A percentile compares a stretch with the other conserved stretches of the same genome.
Evolutionary conservation across 108 stramenopile species (phyloP).

Genomic region (Skeletonema costatum): DNA sequence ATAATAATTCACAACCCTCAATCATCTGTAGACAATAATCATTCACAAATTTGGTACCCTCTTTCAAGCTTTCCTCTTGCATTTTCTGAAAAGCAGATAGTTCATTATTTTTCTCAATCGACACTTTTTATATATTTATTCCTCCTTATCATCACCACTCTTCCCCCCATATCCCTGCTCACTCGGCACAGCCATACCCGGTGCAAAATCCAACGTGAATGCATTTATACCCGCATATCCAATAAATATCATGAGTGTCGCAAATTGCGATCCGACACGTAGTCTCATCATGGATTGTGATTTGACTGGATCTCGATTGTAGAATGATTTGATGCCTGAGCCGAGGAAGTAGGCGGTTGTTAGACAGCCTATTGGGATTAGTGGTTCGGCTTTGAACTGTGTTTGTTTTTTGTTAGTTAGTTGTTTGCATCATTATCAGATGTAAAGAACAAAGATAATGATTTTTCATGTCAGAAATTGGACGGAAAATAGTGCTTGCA

Average conservation of each 20-base stretch:
- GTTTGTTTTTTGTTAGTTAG: neutral
- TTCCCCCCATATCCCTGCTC: slow-evolving; percentile 26
- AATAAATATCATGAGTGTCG: slow-evolving; percentile 76
- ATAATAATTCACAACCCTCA: neutral
- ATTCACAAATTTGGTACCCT: neutral
- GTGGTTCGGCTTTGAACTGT: slow-evolving; percentile 79
- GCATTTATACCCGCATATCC: slow-evolving; percentile 76
- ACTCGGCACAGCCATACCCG: slow-evolving; percentile 48
- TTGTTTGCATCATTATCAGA: neutral
- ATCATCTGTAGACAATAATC: neutral
- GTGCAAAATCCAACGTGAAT: slow-evolving; percentile 73
- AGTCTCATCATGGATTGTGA: slow-evolving; percentile 86
- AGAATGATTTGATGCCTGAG: slow-evolving; percentile 80
- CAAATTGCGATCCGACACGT: slow-evolving; percentile 85
- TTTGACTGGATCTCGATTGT: slow-evolving; percentile 69
- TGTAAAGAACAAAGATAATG: neutral
- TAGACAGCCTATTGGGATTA: slow-evolving; percentile 85
- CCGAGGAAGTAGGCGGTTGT: slow-evolving; percentile 83
- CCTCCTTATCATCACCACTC: slow-evolving; percentile 10
- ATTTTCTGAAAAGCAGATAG: neutral
- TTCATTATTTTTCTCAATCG: neutral
- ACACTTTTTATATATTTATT: neutral
- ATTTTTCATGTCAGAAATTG: neutral
- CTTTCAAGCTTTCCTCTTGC: neutral
- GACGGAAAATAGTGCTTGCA: neutral